phyloP scores from a whole-genome alignment of 768 basidiomycete species.

The Boletus sensibilis region DNA sequence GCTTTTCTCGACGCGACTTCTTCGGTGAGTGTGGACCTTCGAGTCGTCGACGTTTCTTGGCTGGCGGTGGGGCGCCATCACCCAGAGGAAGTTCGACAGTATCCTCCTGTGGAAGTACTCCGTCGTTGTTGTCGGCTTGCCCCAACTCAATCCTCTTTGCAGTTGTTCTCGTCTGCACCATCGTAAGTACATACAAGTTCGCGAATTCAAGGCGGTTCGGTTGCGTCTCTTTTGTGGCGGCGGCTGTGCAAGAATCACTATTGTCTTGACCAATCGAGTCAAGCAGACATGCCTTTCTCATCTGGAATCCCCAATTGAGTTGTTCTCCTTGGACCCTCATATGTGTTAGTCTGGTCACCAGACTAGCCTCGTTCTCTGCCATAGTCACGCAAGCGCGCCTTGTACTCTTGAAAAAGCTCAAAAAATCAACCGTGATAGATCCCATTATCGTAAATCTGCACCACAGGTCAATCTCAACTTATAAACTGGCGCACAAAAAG shows the following conservation, averaged over 20 bases:
- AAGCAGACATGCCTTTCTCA: too few relatives aligned
- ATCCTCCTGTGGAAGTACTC: not conserved
- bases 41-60: not conserved
- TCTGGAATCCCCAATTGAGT: not conserved
- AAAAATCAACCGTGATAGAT: too few relatives aligned
- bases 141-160: not conserved
- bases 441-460: too few relatives aligned
- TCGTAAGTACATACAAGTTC: not conserved
- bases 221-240: not conserved
- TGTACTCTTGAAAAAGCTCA: too few relatives aligned
- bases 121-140: not conserved
- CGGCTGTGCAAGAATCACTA: not conserved
- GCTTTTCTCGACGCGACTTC: not conserved
- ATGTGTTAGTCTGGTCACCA: too few relatives aligned
- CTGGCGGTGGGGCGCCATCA: not conserved
- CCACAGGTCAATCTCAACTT: not conserved
- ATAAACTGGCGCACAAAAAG: not conserved
- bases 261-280: not conserved
- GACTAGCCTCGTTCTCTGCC: too few relatives aligned
- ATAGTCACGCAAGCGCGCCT: too few relatives aligned
- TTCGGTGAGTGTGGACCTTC: not conserved
- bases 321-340: not conserved
- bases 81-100: not conserved
- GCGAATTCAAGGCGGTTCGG: not conserved
- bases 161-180: not conserved